Evolutionary conservation across 768 basidiomycete species (phyloP).

Genomic region (Lepiota subincarnata): DNA sequence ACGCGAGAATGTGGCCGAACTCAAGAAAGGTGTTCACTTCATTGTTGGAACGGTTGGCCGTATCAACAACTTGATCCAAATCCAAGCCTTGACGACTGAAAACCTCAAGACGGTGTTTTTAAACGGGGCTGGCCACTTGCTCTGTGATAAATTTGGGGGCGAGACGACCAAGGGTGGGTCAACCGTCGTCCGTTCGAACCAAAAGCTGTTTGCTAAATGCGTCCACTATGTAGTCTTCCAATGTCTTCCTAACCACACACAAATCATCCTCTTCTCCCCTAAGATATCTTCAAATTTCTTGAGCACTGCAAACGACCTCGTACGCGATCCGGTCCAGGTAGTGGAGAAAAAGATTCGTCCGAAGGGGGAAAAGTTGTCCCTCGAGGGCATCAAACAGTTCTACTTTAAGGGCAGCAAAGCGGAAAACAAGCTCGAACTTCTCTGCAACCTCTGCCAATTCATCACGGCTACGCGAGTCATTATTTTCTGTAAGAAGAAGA

Average conservation of each 20-base stretch:
- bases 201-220: background rate
- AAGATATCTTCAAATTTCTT: conserved; percentile 97
- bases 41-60: conserved; percentile 96
- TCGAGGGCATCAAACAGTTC: conserved; percentile 99
- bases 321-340: conserved; percentile 95
- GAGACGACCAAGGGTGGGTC: conserved; percentile 50
- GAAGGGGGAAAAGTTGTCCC: conserved; percentile 86
- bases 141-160: conserved; percentile 94
- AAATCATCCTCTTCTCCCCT: conserved; percentile 94
- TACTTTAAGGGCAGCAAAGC: conserved; percentile 99
- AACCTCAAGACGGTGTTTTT: conserved; percentile 93
- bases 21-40: conserved; percentile 87
- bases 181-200: background rate
- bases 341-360: conserved; percentile 62
- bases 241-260: conserved; percentile 91
- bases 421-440: conserved; percentile 98
- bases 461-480: conserved; percentile 99
- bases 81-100: conserved; percentile 82
- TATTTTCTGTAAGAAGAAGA: conserved; percentile 99
- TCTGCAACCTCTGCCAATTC: conserved; percentile 97
- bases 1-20: conserved; percentile 95
- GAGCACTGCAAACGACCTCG: conserved; percentile 99
- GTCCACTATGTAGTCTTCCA: conserved; percentile 76
- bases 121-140: conserved; percentile 97
- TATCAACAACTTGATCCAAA: conserved; percentile 97